Base-by-base conservation (phyloP, 495 filamentous ascomycete species). In the Podospora australis region DNA sequence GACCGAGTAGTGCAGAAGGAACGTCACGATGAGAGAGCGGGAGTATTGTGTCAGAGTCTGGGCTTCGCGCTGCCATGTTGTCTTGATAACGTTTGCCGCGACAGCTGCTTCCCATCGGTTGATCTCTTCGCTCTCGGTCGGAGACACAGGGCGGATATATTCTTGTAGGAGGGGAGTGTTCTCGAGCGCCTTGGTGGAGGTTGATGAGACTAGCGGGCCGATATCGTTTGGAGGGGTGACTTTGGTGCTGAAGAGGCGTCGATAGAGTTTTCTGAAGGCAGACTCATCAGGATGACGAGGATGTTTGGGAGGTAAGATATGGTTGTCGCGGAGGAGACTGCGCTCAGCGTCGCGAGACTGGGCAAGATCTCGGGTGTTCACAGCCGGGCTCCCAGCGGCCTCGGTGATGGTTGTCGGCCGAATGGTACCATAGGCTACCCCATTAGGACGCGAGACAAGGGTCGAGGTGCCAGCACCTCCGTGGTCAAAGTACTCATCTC, bases 1-100 rank as follows among this genome's bases (percentile, higher is more conserved):
- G 34, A 88, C 72, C 43, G 78, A 81, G 65, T 87, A 87, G 62
- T 88, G 85, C 11, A 88, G 69, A 9, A 86, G 29, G 57, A 87
- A 87, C 0, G 84, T 86, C n/a, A 84, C 52, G 41, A 84, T 78
- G 8, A 88, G 62, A 0, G 81, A 75, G 3, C 65, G 66, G 0
- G 80, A 73, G 54, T 82, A 84, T 55, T 68, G 71, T 2, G 60
- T 58, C 25, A 76, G 63, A 0, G 86, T 84, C 62, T 84, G 80
- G 1, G 82, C 76, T 69, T 95, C 89, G 49, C 87, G 78, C 55
- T 81, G 79, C 86, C 88, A 94, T 0, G 87, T 88, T 2, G 89
- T 95, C 41, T 85, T 80, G 51, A 94, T 86, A 49, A 74, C 69
- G 6, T 87, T 86, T 3, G 79, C 75, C 1, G 75, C 71, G 9